phyloP scores from a whole-genome alignment of 106 monocot genomes.

The Narthecium ossifragum region DNA sequence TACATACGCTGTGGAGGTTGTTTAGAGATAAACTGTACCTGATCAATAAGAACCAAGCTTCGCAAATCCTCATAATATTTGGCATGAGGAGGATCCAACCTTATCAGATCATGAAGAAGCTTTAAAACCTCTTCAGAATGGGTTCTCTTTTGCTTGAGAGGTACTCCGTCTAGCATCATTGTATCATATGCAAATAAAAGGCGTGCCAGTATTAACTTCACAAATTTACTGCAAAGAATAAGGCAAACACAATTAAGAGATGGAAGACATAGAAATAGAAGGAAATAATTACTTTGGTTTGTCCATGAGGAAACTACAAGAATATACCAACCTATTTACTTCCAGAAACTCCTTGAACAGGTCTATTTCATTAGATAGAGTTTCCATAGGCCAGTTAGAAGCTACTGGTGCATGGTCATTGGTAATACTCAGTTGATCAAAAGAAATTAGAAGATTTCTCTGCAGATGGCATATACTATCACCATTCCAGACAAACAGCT shows the following conservation, averaged over 20 bases:
- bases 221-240: constrained; percentile 69
- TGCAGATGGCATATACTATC: constrained; percentile 11
- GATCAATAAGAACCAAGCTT: constrained; percentile 73
- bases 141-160: constrained; percentile 11
- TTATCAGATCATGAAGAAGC: constrained; percentile 63
- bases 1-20: too few relatives aligned
- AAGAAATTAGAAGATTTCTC: constrained; percentile 14
- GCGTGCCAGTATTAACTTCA: constrained; percentile 68
- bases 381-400: constrained; percentile 63
- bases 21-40: constrained; percentile 49
- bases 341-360: constrained; percentile 64
- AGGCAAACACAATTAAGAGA: constrained; percentile 3
- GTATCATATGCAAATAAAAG: constrained; percentile 46
- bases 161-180: constrained; percentile 23
- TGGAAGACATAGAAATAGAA: neutral
- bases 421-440: constrained; percentile 28
- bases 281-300: too few relatives aligned
- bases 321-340: constrained; percentile 57
- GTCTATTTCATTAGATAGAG: constrained; percentile 58
- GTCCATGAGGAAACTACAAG: too few relatives aligned
- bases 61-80: constrained; percentile 72
- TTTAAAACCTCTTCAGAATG: constrained; percentile 48
- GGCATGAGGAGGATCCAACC: constrained; percentile 67
- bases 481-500: constrained; percentile 58
- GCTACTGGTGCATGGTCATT: constrained; percentile 13